Evolutionary conservation across 768 basidiomycete species (phyloP).

Genomic region (Termitomyces sp.): DNA sequence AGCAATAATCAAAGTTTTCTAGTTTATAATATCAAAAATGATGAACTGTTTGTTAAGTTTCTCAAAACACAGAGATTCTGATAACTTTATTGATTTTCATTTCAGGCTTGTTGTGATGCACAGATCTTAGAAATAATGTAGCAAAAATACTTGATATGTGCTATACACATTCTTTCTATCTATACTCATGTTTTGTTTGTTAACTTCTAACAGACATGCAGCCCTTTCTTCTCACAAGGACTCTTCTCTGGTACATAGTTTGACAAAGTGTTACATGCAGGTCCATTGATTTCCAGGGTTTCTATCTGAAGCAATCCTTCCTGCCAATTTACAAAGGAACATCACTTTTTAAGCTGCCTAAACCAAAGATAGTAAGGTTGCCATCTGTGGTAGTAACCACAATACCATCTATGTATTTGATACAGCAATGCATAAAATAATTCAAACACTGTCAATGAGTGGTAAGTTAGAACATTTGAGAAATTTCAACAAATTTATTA

Average conservation of each 20-base stretch:
- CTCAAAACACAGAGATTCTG: background rate
- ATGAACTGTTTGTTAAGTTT: constrained; percentile 3
- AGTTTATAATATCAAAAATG: background rate
- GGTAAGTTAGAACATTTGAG: background rate
- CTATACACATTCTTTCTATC: background rate
- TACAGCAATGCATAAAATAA: background rate
- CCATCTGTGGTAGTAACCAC: constrained; percentile 7
- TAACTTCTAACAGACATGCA: too few species aligned
- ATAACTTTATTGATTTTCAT: too few species aligned
- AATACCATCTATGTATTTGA: background rate
- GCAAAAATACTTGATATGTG: too few species aligned
- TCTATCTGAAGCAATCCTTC: background rate
- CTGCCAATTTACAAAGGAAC: background rate
- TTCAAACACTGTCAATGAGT: background rate
- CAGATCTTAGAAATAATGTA: too few species aligned
- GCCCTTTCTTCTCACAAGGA: too few species aligned
- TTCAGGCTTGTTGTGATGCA: too few species aligned
- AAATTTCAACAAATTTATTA: background rate
- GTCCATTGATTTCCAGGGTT: background rate
- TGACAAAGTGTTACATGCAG: background rate
- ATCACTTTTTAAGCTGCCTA: constrained; percentile 1
- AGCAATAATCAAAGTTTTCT: background rate
- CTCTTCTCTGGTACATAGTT: too few species aligned
- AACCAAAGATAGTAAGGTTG: constrained; percentile 5
- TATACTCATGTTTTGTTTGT: background rate